A percentile compares a stretch with the other conserved stretches of the same genome.
phyloP scores from a whole-genome alignment of 169 alveolate genomes.

The Babesia divergens region DNA sequence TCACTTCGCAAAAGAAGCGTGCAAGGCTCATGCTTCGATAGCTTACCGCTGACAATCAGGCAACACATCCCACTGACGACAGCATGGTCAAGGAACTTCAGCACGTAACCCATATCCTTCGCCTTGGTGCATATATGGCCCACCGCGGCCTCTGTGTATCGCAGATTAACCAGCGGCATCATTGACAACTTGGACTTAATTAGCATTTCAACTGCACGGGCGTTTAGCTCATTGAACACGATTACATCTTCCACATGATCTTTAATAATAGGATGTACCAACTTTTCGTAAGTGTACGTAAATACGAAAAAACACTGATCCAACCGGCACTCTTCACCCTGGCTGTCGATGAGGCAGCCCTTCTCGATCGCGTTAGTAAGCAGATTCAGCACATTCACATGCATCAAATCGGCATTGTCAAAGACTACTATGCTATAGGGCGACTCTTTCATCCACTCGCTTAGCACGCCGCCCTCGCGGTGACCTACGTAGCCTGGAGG shows the following conservation, averaged over 20 bases:
- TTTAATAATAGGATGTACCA: not conserved
- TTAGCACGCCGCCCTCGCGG: slow-evolving; percentile 74
- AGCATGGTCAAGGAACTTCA: not conserved
- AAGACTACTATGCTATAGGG: slow-evolving; percentile 10
- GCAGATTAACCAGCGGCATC: not conserved
- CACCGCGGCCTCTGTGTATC: slow-evolving; percentile 10
- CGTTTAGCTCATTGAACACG: not conserved
- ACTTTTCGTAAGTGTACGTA: not conserved
- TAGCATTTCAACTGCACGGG: not conserved
- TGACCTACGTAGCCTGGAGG: slow-evolving; percentile 82
- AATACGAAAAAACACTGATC: slow-evolving; percentile 5
- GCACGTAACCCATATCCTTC: not conserved
- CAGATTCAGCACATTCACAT: not conserved
- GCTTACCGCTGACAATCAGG: not conserved
- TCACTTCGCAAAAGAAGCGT: not conserved
- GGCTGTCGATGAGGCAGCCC: slow-evolving; percentile 6
- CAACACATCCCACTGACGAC: not conserved
- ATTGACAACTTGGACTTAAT: not conserved
- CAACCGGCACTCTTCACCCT: slow-evolving; percentile 10
- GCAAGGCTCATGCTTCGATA: not conserved
- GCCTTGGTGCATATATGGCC: not conserved
- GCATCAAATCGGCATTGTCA: slow-evolving; percentile 4
- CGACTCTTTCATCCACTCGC: slow-evolving; percentile 51
- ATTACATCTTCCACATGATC: slow-evolving; percentile 4
- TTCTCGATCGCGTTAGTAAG: slow-evolving; percentile 10